Conservation (phyloP, 2,329 filamentous ascomycete species). For the Aspergillus udagawae region DNA sequence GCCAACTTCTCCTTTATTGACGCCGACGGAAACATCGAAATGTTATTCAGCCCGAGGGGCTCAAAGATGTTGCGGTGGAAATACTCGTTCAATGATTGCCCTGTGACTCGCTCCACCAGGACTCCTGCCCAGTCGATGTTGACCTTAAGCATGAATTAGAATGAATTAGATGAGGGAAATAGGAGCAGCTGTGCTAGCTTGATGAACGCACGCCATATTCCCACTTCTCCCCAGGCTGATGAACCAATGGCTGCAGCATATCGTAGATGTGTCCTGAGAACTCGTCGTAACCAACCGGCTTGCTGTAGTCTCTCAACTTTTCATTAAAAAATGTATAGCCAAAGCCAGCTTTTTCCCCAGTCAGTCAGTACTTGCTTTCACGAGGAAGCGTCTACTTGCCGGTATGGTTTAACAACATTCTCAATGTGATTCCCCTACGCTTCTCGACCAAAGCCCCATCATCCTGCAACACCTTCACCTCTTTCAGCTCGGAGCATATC, state of each 20-base stretch:
- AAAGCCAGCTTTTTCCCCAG: conserved; percentile 46
- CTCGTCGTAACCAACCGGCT: conserved; percentile 54
- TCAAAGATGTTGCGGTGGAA: conserved; percentile 46
- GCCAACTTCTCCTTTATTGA: conserved; percentile 55
- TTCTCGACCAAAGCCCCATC: conserved; percentile 39
- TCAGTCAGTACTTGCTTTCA: conserved; percentile 10
- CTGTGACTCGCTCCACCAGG: conserved; percentile 45
- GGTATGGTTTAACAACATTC: conserved; percentile 55
- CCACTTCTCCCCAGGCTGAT: conserved; percentile 61
- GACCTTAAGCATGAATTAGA: conserved; percentile 33
- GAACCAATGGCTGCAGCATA: conserved; percentile 53
- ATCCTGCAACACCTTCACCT: conserved; percentile 37
- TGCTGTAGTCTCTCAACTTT: conserved; percentile 44
- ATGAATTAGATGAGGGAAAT: background rate
- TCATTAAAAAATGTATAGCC: conserved; percentile 56
- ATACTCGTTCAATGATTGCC: conserved; percentile 47
- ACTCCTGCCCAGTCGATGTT: conserved; percentile 54
- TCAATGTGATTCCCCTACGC: conserved; percentile 50
- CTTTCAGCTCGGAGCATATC: conserved; percentile 42
- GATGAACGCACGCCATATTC: conserved; percentile 50
- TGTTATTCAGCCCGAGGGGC: conserved; percentile 47
- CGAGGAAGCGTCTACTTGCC: conserved; percentile 12
- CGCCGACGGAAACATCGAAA: conserved; percentile 55
- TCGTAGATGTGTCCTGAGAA: conserved; percentile 53
- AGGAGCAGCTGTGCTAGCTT: background rate